phyloP scores from a whole-genome alignment of 345 rosid species.

The Clausena lansium region DNA sequence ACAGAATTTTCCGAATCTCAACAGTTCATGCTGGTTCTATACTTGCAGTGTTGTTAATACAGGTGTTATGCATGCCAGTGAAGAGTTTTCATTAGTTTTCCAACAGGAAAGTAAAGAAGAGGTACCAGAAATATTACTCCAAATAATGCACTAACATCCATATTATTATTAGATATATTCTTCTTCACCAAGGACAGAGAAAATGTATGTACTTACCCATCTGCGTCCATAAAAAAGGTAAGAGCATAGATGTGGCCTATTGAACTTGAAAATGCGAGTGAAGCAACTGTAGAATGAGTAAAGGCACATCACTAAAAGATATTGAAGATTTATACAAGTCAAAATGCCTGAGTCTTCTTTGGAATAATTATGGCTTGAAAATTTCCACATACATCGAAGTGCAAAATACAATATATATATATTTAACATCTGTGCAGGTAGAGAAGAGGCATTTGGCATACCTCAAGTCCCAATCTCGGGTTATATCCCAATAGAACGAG shows the following conservation, averaged over 20 bases:
- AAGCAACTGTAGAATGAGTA: constrained; percentile 49
- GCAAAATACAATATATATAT: not conserved
- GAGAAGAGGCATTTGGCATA: constrained; percentile 24
- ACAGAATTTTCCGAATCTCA: not conserved
- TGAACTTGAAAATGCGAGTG: constrained; percentile 85
- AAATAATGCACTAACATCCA: not conserved
- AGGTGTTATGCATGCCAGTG: not conserved
- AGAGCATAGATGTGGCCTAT: constrained; percentile 52
- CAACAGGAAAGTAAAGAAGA: not conserved
- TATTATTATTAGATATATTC: not conserved
- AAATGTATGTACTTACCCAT: constrained; percentile 61
- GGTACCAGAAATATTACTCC: not conserved
- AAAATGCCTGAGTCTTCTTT: not conserved
- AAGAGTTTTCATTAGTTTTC: not conserved
- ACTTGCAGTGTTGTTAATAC: not conserved
- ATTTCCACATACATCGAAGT: not conserved
- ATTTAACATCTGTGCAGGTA: not conserved
- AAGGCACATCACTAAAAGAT: constrained; percentile 5
- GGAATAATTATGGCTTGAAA: not conserved
- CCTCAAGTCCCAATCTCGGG: constrained; percentile 98
- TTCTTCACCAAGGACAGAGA: not conserved
- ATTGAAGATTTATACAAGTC: not conserved
- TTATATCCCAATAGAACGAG: constrained; percentile 95
- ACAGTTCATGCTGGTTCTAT: not conserved
- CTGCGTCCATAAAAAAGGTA: constrained; percentile 58